Evolutionary conservation across 495 filamentous ascomycete species (phyloP), one percentile per base, ranked within the genome.

Genomic region (Tuber melanosporum): DNA sequence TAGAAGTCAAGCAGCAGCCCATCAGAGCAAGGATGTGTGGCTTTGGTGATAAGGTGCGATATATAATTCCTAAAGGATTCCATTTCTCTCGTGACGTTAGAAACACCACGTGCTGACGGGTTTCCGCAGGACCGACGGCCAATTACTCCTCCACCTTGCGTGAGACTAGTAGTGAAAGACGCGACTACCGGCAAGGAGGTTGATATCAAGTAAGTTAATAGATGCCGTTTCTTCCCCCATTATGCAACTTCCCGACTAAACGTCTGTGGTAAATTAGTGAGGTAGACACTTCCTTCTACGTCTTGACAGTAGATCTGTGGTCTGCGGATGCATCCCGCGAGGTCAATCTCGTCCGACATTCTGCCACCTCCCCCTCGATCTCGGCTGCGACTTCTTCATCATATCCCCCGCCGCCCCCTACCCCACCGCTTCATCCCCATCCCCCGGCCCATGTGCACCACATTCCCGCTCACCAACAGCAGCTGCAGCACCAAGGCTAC

Each of bases 11-110:
- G 74, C 95, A 99, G 85, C 95, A 99, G 83, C 95, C 95, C 72
- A 88, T 93, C 78, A 91, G 95, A 74, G 95, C 95, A 78, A 92
- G 95, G 72, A 99, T 99, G 95, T 99, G 95, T 87, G 95, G 95
- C 2, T 99, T 98, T 87, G 95, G 95, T 74, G 95, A 99, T 85
- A 99, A 99, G 89, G 94, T 97, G 84, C 49, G 87, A 83, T 41
- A 47, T n/a, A 43, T n/a, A 46, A 72, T 43, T 20, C 71, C 36
- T 66, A 66, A 66, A 66, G 26, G 4, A 62, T 32, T 66, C 14
- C 14, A 44, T 72, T 70, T 72, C 72, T 44, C 73, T 78, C 39
- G 69, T 83, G 78, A 81, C 66, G 81, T 71, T n/a, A 73, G 72
- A 72, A 52, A 44, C 69, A 73, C 75, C 74, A 76, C 75, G 76